Conservation (phyloP, 805 yeast genomes). For the Lipomyces kockii region DNA sequence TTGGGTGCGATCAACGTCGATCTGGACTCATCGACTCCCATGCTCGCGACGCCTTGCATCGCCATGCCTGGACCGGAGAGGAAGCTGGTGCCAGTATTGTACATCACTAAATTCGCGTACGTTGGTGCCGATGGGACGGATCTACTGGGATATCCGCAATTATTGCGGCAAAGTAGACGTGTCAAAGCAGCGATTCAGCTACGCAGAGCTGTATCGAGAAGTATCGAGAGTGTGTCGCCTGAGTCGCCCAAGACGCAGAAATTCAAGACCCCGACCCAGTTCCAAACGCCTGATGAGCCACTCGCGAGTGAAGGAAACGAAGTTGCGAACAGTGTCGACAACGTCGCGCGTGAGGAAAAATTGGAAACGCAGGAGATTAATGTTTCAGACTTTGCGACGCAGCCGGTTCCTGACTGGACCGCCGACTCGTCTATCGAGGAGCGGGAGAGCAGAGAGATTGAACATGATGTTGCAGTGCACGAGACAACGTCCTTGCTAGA, state of each 20-base stretch:
- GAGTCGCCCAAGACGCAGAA: constrained; percentile 1
- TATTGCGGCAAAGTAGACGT: constrained; percentile 11
- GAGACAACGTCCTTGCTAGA: background rate
- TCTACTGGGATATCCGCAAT: constrained; percentile 16
- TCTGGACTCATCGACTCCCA: constrained; percentile 3
- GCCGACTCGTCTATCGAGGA: background rate
- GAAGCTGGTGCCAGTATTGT: constrained; percentile 15
- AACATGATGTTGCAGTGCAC: background rate
- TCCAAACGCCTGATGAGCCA: background rate
- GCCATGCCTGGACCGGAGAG: background rate
- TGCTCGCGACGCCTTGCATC: background rate
- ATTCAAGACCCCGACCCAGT: background rate
- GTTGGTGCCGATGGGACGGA: constrained; percentile 22
- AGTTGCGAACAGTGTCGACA: background rate
- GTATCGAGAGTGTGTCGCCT: background rate
- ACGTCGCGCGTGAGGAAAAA: background rate
- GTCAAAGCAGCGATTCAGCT: background rate
- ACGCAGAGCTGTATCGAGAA: background rate
- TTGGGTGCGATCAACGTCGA: constrained; percentile 10
- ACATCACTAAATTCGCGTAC: constrained; percentile 13
- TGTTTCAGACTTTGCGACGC: background rate
- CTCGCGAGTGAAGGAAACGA: background rate
- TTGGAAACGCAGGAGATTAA: background rate
- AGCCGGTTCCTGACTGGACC: background rate
- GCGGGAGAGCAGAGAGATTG: background rate